Conservation (phyloP, 202 grass and related monocot genomes). For the Eragrostis tef region DNA sequence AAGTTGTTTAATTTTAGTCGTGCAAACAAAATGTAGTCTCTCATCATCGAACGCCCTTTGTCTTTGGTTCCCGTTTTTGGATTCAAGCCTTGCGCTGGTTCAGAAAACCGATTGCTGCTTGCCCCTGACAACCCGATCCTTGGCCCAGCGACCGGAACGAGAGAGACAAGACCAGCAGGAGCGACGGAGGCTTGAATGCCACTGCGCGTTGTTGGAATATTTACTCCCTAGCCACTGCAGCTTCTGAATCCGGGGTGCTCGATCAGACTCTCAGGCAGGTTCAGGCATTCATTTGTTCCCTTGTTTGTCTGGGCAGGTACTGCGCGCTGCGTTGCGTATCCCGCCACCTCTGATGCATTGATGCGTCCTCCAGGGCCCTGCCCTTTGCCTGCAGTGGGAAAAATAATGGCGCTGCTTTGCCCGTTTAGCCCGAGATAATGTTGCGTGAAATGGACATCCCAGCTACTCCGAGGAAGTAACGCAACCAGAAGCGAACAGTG, state of each 20-base stretch:
- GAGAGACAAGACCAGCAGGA: constrained; percentile 30
- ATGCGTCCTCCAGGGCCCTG: neutral
- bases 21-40: constrained; percentile 39
- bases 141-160: neutral
- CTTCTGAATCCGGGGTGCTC: constrained; percentile 13
- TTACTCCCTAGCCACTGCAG: constrained; percentile 17
- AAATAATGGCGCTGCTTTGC: constrained; percentile 36
- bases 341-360: neutral
- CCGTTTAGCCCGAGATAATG: constrained; percentile 15
- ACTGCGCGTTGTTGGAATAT: constrained; percentile 30
- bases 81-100: neutral
- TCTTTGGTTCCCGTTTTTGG: neutral
- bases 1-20: neutral
- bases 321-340: constrained; percentile 8
- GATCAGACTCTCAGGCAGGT: neutral
- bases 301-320: constrained; percentile 29
- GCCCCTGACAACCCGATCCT: neutral
- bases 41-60: neutral
- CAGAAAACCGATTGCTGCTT: constrained; percentile 12
- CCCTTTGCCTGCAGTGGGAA: constrained; percentile 15
- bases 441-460: constrained; percentile 44
- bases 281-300: constrained; percentile 45
- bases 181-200: constrained; percentile 27
- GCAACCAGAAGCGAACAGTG: constrained; percentile 3
- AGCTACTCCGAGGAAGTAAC: constrained; percentile 45